Conservation (phyloP, 495 filamentous ascomycete species). For the Friedmanniomyces endolithicus region DNA sequence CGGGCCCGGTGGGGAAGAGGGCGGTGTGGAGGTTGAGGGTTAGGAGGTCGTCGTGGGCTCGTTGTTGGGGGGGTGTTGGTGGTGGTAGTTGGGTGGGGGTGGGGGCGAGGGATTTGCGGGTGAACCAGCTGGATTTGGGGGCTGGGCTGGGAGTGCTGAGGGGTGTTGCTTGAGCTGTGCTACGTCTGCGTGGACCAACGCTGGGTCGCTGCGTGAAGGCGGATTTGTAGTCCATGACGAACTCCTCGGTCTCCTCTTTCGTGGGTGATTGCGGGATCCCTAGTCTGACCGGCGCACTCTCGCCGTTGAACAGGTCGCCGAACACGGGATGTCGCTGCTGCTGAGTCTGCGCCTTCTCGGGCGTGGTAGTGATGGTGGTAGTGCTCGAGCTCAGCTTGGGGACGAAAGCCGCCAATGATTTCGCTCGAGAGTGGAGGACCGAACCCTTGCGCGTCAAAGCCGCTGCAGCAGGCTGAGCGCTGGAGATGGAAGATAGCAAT, state of each 20-base stretch:
- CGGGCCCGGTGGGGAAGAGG: slow-evolving; percentile 45
- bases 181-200: background rate
- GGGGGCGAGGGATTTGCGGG: background rate
- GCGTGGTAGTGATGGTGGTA: background rate
- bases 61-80: background rate
- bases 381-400: slow-evolving; percentile 10
- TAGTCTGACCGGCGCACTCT: slow-evolving; percentile 20
- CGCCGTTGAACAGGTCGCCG: slow-evolving; percentile 22
- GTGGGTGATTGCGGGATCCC: slow-evolving; percentile 17
- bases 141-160: background rate
- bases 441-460: slow-evolving; percentile 10
- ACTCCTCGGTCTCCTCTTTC: slow-evolving; percentile 17
- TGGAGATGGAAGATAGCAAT: slow-evolving; percentile 12
- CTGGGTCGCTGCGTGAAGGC: slow-evolving; percentile 10
- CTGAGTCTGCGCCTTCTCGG: background rate
- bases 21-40: slow-evolving; percentile 51
- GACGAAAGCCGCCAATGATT: slow-evolving; percentile 14
- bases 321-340: slow-evolving; percentile 10
- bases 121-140: slow-evolving; percentile 15
- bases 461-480: slow-evolving; percentile 14
- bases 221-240: slow-evolving; percentile 20
- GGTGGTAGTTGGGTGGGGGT: background rate
- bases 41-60: slow-evolving; percentile 31
- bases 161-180: background rate
- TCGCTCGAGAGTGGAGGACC: slow-evolving; percentile 19